Percentiles rank a stretch among this genome's conserved stretches.
Conservation (phyloP, 2,329 filamentous ascomycete species). For the Colletotrichum sp. region DNA sequence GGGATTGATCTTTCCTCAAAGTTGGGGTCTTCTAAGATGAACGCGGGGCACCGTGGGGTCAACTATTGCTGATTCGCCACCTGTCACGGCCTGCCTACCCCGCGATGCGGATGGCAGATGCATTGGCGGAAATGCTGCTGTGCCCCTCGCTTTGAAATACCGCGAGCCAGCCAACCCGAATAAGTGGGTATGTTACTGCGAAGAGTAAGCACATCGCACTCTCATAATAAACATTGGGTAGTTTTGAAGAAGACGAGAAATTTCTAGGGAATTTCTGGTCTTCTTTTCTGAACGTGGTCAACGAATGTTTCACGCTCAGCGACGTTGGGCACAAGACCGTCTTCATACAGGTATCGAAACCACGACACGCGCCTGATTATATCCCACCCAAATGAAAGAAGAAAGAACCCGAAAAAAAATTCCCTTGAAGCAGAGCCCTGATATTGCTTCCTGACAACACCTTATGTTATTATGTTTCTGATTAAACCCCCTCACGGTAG, state of each 20-base stretch:
- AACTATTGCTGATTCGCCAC: background rate
- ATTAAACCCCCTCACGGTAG: background rate
- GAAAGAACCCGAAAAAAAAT: no score
- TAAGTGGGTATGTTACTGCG: background rate
- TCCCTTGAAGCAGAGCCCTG: background rate
- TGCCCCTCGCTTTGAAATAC: background rate
- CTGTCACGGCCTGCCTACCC: background rate
- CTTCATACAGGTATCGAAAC: accelerated
- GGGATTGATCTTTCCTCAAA: background rate
- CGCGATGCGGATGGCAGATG: background rate
- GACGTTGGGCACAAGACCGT: background rate
- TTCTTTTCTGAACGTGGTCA: no score
- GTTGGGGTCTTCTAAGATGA: background rate
- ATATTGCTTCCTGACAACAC: background rate
- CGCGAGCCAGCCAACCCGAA: background rate
- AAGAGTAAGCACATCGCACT: background rate
- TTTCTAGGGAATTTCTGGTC: no score
- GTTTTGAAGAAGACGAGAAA: background rate
- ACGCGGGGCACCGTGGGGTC: background rate
- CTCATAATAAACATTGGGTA: background rate
- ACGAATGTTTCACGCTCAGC: background rate
- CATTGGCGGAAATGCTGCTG: background rate
- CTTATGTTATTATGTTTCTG: no score
- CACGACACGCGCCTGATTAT: background rate
- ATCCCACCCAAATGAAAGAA: background rate